Base-by-base conservation (phyloP, 495 filamentous ascomycete genomes). In the Aspergillus coremiiformis region DNA sequence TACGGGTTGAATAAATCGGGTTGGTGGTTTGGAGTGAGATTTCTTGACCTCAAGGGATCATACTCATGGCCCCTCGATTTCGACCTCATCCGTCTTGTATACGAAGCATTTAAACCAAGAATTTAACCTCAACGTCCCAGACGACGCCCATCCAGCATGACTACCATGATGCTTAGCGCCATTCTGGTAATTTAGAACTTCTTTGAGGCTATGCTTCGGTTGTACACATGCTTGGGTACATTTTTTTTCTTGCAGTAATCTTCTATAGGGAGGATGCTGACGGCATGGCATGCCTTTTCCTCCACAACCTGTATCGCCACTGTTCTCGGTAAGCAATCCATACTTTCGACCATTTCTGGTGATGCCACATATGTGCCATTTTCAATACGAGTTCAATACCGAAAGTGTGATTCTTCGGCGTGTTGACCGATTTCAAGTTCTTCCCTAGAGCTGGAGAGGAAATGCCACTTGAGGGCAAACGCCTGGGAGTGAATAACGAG, bases 91-190 rank as follows among this genome's bases (percentile, higher is more conserved):
- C 41, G 30, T 12, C n/a, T 27, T 44, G 51, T 35, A 51, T 44
- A 39, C 48, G 56, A 57, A 49, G 50, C 55, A 41, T 46, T 57
- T 51, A 39, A 39, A 15, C 1, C 39, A 43, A 27, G 39, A 33
- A 12, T 22, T 39, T 21, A 11, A 14, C 29, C 29, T n/a, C 12
- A 37, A 15, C 30, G 9, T 48, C 29, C 15, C 1, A 19, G 37
- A 41, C 21, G 37, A 21, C 8, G 37, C 17, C 17, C 1, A 35
- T 15, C 12, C 14, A n/a, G n/a, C 12, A n/a, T 12, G n/a, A n/a
- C 32, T n/a, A 35, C 12, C 12, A n/a, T 12, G 2, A 15, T 35
- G 12, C 14, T 15, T 35, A n/a, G 1, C n/a, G n/a, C n/a, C 14
- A 32, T 14, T 35, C 5, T 12, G 14, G 12, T 12, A 5, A 14